Conservation (phyloP, 2,329 filamentous ascomycete species). For the Aspergillus thermomutatus region DNA sequence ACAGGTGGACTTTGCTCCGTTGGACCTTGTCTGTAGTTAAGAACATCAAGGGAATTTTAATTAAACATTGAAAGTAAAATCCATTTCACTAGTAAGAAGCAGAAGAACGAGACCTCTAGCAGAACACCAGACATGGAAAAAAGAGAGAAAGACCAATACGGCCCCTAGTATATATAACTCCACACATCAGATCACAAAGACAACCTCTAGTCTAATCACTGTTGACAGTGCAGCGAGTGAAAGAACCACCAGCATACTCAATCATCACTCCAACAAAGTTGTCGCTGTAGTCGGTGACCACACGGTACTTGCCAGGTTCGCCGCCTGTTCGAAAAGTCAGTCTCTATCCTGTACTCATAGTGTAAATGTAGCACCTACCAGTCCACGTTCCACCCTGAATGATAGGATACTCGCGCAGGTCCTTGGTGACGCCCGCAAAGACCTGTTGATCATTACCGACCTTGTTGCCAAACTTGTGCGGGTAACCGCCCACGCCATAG, state of each 20-base stretch:
- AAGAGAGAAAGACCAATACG: not conserved
- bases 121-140: not conserved
- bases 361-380: slow-evolving; percentile 3
- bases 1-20: no score
- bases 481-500: not conserved
- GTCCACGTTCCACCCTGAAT: slow-evolving; percentile 7
- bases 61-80: not conserved
- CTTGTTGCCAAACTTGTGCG: slow-evolving; percentile 1
- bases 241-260: slow-evolving; percentile 6
- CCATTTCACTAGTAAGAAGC: not conserved
- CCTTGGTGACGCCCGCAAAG: slow-evolving; percentile 7
- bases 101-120: not conserved
- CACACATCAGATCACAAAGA: not conserved
- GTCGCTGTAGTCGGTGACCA: slow-evolving; percentile 11
- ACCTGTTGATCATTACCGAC: slow-evolving; percentile 3
- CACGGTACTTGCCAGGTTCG: slow-evolving; percentile 8
- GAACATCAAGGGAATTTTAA: no score
- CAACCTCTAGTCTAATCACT: not conserved
- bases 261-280: slow-evolving; percentile 13
- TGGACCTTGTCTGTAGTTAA: no score
- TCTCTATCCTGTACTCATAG: not conserved
- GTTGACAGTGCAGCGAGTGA: slow-evolving; percentile 8
- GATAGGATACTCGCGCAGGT: slow-evolving; percentile 9
- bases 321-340: slow-evolving; percentile 8
- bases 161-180: not conserved